phyloP scores from a whole-genome alignment of 2,329 filamentous ascomycete genomes.

The Drechslera avenae region DNA sequence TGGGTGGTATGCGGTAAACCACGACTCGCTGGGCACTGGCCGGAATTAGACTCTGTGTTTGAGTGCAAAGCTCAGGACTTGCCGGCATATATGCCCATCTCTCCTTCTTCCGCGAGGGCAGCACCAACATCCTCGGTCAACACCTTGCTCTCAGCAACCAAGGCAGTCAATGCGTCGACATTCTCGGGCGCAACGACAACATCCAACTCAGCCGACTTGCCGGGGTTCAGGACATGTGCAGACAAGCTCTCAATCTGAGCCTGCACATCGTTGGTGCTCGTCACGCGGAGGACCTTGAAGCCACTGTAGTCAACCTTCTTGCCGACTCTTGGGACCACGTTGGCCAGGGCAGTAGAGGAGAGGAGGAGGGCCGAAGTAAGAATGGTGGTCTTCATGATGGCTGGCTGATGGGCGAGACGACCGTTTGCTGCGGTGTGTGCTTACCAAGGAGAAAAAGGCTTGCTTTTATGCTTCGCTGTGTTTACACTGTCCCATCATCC shows the following conservation, averaged over 20 bases:
- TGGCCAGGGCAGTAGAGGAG: conserved; percentile 27
- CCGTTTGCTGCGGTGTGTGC: conserved; percentile 3
- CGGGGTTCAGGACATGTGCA: conserved; percentile 42
- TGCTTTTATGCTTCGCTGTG: conserved; percentile 21
- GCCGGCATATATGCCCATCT: conserved; percentile 38
- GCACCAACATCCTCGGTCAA: conserved; percentile 46
- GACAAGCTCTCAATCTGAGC: conserved; percentile 39
- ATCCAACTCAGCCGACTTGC: conserved; percentile 35
- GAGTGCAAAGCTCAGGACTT: not conserved
- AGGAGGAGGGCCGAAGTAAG: conserved; percentile 34
- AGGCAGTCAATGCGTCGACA: conserved; percentile 35
- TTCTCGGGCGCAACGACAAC: conserved; percentile 45
- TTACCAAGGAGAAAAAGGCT: not conserved
- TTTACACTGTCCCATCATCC: not conserved
- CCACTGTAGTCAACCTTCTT: conserved; percentile 46
- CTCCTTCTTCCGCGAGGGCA: conserved; percentile 38
- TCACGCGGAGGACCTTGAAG: conserved; percentile 44
- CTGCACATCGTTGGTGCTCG: conserved; percentile 28
- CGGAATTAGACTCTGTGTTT: conserved; percentile 4
- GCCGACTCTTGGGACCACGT: conserved; percentile 31
- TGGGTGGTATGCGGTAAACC: conserved; percentile 46
- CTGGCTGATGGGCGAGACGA: conserved; percentile 13
- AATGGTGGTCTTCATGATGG: conserved; percentile 38
- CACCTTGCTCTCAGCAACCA: conserved; percentile 34
- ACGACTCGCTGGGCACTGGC: conserved; percentile 40